Evolutionary conservation across 208 protist species (phyloP).

Genomic region (Wallacemonas sp.): DNA sequence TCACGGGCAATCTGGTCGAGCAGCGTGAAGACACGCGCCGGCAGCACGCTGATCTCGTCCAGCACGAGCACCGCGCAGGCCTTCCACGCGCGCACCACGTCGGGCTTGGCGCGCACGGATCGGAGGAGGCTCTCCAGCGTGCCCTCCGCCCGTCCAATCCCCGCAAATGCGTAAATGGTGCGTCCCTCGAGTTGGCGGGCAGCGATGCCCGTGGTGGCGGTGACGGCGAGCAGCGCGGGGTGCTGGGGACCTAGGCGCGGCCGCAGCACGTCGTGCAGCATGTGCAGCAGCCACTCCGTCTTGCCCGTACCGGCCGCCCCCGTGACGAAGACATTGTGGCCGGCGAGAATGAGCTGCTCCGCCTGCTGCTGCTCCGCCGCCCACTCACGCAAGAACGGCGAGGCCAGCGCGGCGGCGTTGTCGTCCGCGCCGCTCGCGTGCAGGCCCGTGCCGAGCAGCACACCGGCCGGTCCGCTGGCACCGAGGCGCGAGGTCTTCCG

Average conservation of each 20-base stretch:
- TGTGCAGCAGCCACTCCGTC: slow-evolving; percentile 60
- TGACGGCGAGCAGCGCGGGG: slow-evolving; percentile 31
- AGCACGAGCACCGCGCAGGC: slow-evolving; percentile 71
- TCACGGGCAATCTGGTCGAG: slow-evolving; percentile 66
- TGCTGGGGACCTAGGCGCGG: neutral
- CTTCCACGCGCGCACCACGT: slow-evolving; percentile 51
- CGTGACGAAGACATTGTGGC: slow-evolving; percentile 75
- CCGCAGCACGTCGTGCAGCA: slow-evolving; percentile 47
- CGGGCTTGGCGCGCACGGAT: slow-evolving; percentile 27
- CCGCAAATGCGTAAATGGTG: slow-evolving; percentile 75
- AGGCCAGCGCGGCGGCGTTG: neutral
- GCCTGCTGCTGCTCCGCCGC: slow-evolving; percentile 53
- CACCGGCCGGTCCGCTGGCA: slow-evolving; percentile 2
- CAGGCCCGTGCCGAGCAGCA: neutral
- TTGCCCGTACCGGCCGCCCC: slow-evolving; percentile 86
- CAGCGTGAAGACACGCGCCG: slow-evolving; percentile 62
- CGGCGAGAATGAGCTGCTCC: slow-evolving; percentile 37
- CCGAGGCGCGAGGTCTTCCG: neutral
- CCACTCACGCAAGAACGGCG: slow-evolving; percentile 24
- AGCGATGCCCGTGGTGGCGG: slow-evolving; percentile 77
- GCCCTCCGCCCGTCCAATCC: slow-evolving; percentile 61
- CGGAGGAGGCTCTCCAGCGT: slow-evolving; percentile 28
- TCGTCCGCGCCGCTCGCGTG: too few relatives aligned
- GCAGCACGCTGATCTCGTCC: slow-evolving; percentile 89
- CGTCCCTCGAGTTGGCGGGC: slow-evolving; percentile 69